A percentile compares a stretch with the other conserved stretches of the same genome.
These are phyloP conservation scores for Phlebopus sp. DNA, from an alignment of 1,284 basidiomycete species.

Conservation along the genomic window DNA sequence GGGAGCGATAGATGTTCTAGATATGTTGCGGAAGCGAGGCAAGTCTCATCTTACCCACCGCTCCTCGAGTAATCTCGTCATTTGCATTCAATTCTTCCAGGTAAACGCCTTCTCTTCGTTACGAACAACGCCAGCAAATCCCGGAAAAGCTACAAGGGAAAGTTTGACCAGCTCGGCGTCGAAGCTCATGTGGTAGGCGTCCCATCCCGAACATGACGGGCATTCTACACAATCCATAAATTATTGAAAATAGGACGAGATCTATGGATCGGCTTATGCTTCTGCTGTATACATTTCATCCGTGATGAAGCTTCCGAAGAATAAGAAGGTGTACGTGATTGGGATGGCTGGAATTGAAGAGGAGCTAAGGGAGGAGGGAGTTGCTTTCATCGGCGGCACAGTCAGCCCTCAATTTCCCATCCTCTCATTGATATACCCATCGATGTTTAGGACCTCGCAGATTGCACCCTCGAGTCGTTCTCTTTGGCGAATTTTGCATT, in stretches of 20 bases:
- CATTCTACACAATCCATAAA: background rate
- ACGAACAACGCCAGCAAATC: conserved; percentile 99
- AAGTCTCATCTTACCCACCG: conserved; percentile 27
- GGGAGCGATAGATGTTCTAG: conserved; percentile 73
- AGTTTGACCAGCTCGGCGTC: conserved; percentile 89
- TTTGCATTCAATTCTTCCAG: conserved; percentile 34
- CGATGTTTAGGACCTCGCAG: conserved; percentile 67
- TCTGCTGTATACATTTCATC: conserved; percentile 91
- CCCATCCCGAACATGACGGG: background rate
- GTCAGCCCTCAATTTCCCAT: conserved; percentile 42
- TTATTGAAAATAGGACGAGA: conserved; percentile 74
- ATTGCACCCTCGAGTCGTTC: conserved; percentile 75
- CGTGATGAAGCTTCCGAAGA: conserved; percentile 83
- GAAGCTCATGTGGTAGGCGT: conserved; percentile 71
- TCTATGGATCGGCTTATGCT: conserved; percentile 94
- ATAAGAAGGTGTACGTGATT: conserved; percentile 95
- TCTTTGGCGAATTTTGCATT: conserved; percentile 67
- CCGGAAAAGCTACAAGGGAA: conserved; percentile 80
- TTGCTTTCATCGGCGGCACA: conserved; percentile 82
- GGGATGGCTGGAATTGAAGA: conserved; percentile 93
- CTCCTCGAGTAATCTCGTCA: background rate
- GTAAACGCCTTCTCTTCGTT: conserved; percentile 91
- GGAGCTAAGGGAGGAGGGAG: conserved; percentile 83
- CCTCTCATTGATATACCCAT: conserved; percentile 2
- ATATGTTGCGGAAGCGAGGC: conserved; percentile 64